Evolutionary conservation across 768 basidiomycete genomes (phyloP), one percentile per base, ranked within the genome.

Genomic region (Hygrocybe coccinea): DNA sequence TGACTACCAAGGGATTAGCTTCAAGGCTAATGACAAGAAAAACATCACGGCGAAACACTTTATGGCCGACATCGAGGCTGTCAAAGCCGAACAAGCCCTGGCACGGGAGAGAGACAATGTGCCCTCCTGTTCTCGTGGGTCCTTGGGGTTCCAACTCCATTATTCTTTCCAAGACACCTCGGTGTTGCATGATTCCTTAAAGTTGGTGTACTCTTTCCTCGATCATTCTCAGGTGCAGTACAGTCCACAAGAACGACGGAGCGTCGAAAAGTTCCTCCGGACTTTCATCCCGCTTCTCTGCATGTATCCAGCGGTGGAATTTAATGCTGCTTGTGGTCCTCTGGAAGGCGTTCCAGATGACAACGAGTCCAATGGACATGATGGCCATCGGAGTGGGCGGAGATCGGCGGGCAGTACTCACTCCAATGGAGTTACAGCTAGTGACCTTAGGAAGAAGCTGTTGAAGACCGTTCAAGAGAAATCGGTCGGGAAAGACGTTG

Each of bases 11-110:
- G 95, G 93, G 15, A 89, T 91, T 69, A 84, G 80, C 56, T 97
- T 95, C 84, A 98, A 97, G 75, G 79, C 79, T 55, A 95, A 92
- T 69, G 97, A 99, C 78, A 97, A 97, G 82, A 91, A 91, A 72
- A 81, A 79, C 56, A 88, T 94, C 65, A 92, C 88, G 6, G 79
- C 89, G 41, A 94, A 91, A 67, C 74, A 85, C 59, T 90, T 95
- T 64, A 84, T 92, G 29, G 76, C 73, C 29, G 87, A 95, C 54
- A 87, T 95, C 62, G 91, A 94, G 67, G 62, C 69, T 50, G 73
- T 84, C 59, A 85, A 84, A 65, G 77, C 78, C 33, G 76, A 78
- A 56, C 89, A 92, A 67, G 64, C 76, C 34, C 29, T 29, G 38
- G 29, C 29, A 29, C 29, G 29, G 8, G 5, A 19, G 46, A 6